phyloP scores from a whole-genome alignment of 2,329 filamentous ascomycete genomes.

The Dryadomyces quercivorus region DNA sequence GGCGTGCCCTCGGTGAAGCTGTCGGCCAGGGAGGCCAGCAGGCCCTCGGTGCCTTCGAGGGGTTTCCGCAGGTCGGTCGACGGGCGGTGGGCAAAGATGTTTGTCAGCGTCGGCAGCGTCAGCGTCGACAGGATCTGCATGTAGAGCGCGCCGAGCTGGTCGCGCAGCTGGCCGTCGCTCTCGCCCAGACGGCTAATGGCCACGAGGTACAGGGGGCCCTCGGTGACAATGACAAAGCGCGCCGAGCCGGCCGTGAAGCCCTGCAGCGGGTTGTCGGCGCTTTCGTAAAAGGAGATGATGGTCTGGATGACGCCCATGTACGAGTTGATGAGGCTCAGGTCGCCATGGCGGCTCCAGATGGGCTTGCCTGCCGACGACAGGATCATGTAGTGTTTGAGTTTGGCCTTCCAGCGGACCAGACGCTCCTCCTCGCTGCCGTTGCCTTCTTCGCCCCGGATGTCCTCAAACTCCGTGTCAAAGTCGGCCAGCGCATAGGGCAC shows the following conservation, averaged over 20 bases:
- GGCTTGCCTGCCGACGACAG: slow-evolving; percentile 93
- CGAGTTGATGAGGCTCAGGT: slow-evolving; percentile 77
- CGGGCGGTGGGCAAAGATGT: slow-evolving; percentile 78
- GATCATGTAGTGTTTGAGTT: slow-evolving; percentile 95
- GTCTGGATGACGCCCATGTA: slow-evolving; percentile 95
- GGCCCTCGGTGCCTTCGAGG: slow-evolving; percentile 77
- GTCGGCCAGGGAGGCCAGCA: slow-evolving; percentile 85
- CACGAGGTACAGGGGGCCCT: slow-evolving; percentile 83
- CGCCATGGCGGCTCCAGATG: slow-evolving; percentile 91
- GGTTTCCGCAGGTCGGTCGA: slow-evolving; percentile 90
- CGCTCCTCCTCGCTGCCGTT: slow-evolving; percentile 41
- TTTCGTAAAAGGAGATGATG: slow-evolving; percentile 93
- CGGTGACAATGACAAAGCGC: slow-evolving; percentile 73
- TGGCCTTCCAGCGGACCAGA: slow-evolving; percentile 71
- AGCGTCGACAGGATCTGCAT: slow-evolving; percentile 97
- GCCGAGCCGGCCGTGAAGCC: slow-evolving; percentile 80
- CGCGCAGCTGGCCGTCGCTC: slow-evolving; percentile 75
- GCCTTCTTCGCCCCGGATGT: slow-evolving; percentile 35
- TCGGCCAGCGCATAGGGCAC: slow-evolving; percentile 44
- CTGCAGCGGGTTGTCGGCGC: slow-evolving; percentile 60
- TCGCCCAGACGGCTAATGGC: slow-evolving; percentile 89
- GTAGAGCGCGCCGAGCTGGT: slow-evolving; percentile 86
- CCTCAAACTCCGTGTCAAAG: slow-evolving; percentile 69
- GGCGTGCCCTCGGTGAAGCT: slow-evolving; percentile 89
- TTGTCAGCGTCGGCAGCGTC: slow-evolving; percentile 74